Evolutionary conservation across 768 basidiomycete genomes (phyloP), one percentile per base, ranked within the genome.

Genomic region (Lactarius tabidus): DNA sequence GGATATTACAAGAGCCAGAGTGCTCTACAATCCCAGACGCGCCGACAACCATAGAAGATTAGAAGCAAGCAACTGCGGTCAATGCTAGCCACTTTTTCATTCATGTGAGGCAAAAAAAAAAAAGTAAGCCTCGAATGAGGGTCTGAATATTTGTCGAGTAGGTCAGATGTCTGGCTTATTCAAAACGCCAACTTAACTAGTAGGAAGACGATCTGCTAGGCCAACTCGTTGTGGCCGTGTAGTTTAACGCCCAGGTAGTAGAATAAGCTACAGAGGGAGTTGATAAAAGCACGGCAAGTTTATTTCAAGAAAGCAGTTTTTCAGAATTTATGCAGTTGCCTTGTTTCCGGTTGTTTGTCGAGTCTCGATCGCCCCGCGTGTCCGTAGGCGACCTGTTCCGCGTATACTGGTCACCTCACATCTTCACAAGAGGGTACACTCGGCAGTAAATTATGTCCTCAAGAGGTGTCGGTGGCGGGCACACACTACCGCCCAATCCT

Each of bases 211-310:
- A 80, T 86, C 85, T 87, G 84, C 84, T 75, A 77, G 74, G 73
- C 69, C 70, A 67, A 65, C 10, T 80, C 62, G 12, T 57, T 88
- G 69, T 88, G 65, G 86, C 86, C 85, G 80, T 74, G 82, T 80
- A 71, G 86, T 88, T 88, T 88, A 88, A 86, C 87, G 81, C 76
- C 82, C 74, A 74, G 77, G 80, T 83, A 78, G 77, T 77, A 62
- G 73, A 70, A 67, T 56, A 57, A 70, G 54, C 64, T 67, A 76
- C 80, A 78, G 80, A 79, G 76, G 80, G 79, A 81, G 85, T 85
- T 82, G 86, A 88, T 88, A 85, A 78, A 65, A 33, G 79, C 80
- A 73, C 80, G 85, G 85, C 56, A 61, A 38, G 31, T 29, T 23
- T 36, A 26, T 10, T 17, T 41, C 33, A 31, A 56, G 31, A 58